Evolutionary conservation across 129 eudicot species (phyloP), one percentile per base, ranked within the genome.

Genomic region (Saposhnikovia divaricata): DNA sequence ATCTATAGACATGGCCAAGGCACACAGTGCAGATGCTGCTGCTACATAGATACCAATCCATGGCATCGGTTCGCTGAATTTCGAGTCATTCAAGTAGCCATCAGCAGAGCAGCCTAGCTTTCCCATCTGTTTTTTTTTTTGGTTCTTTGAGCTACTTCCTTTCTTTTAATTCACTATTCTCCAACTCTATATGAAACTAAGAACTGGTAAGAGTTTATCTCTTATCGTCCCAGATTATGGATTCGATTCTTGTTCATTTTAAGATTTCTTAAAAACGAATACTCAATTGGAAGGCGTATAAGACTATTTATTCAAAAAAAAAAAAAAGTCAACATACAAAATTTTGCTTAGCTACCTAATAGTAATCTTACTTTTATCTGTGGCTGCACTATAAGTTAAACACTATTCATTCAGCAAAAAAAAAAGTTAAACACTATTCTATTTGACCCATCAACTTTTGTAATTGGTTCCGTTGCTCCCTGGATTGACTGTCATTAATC

Each of bases 1-100:
- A 45, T 90, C 94, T 1, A 77, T 38, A 37, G 88, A 83, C 89
- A 90, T 90, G 81, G 90, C 89, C 34, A 81, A 10, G 71, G 81
- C 84, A 38, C 91, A 84, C 13, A 74, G 66, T 27, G 82, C 71
- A 27, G 87, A 84, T 71, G 87, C 90, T 46, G 85, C 81, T 0
- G 81, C 87, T 1, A 81, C 83, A 25, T 84, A 87, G 76, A 77
- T 9, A 66, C 90, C 87, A 12, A 87, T 87, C 85, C 84, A 84
- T 19, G 86, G 87, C 80, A 87, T 84, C 21, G 87, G 87, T 71
- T 79, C 78, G 46, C 37, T 72, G 87, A 84, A 82, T 37, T 50
- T 87, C 4, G 90, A 45, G 21, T 25, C 63, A 46, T 28, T 78
- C 25, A 89, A 80, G 34, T 82, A 28, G 4, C 92, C 92, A 23